Conservation (phyloP, 2,329 filamentous ascomycete species). For the Bipolaris cookei region DNA sequence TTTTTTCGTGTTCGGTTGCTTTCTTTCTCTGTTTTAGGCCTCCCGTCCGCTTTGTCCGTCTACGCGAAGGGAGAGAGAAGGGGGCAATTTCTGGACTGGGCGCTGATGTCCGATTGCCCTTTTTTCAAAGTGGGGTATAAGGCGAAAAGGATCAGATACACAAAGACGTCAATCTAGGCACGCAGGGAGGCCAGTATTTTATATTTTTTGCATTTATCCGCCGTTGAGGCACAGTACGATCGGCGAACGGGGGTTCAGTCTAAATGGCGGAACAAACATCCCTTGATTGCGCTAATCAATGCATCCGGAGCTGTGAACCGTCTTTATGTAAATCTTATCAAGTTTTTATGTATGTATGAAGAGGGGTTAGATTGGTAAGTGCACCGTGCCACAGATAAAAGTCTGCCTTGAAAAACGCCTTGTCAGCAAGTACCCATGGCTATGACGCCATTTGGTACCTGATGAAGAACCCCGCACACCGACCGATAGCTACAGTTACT, state of each 20-base stretch:
- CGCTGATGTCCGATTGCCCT: too few species aligned
- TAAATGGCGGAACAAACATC: neutral
- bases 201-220: neutral
- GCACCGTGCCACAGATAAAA: neutral
- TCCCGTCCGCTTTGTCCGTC: too few species aligned
- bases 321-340: neutral
- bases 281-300: neutral
- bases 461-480: neutral
- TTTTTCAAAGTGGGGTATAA: too few species aligned
- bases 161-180: too few species aligned
- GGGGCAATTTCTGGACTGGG: too few species aligned
- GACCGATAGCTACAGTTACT: neutral
- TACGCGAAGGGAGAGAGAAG: too few species aligned
- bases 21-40: too few species aligned
- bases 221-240: neutral
- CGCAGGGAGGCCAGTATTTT: neutral
- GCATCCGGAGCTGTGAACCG: neutral
- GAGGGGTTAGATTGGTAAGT: neutral
- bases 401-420: constrained; percentile 1
- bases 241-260: constrained; percentile 4
- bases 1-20: too few species aligned
- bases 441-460: neutral
- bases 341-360: neutral
- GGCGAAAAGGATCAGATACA: too few species aligned
- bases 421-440: neutral